A percentile compares a stretch with the other conserved stretches of the same genome.
Conservation (phyloP, 2,329 filamentous ascomycete species). For the Clonostachys sp. region DNA sequence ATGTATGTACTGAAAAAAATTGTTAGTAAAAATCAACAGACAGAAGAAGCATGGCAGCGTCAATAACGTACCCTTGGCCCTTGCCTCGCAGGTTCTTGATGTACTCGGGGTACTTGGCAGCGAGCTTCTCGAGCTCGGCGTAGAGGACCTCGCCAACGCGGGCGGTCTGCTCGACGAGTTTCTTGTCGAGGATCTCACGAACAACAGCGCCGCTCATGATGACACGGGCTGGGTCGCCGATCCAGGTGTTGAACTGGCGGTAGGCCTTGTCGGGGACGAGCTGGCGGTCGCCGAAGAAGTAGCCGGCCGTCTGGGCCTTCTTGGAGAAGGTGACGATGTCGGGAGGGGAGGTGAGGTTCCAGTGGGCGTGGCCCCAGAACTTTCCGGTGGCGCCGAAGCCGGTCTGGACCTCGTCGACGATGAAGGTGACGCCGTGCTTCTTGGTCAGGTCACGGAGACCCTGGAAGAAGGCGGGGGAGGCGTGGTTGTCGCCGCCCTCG, state of each 20-base stretch:
- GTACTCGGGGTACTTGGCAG: constrained; percentile 63
- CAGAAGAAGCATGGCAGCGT: too few relatives aligned
- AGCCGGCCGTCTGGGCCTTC: constrained; percentile 81
- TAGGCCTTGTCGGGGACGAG: constrained; percentile 77
- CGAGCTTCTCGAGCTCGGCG: constrained; percentile 56
- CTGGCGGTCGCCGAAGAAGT: constrained; percentile 72
- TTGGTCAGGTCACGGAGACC: constrained; percentile 69
- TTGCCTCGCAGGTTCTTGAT: constrained; percentile 73
- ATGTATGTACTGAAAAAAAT: constrained; percentile 70
- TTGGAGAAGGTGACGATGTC: constrained; percentile 89
- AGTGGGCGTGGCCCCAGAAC: constrained; percentile 87
- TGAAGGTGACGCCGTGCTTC: constrained; percentile 66
- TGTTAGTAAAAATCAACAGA: constrained; percentile 37
- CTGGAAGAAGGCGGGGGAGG: constrained; percentile 72
- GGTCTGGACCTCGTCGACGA: constrained; percentile 82
- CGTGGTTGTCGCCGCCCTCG: constrained; percentile 82
- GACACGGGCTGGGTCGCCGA: constrained; percentile 75
- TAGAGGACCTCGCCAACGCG: constrained; percentile 66
- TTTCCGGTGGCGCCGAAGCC: constrained; percentile 79
- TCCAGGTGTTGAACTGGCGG: constrained; percentile 86
- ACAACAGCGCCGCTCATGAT: constrained; percentile 76
- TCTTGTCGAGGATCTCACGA: constrained; percentile 64
- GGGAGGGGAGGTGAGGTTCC: constrained; percentile 66
- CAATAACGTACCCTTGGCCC: constrained; percentile 58
- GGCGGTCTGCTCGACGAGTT: constrained; percentile 63